A percentile compares a stretch with the other conserved stretches of the same genome.
Conservation (phyloP, 768 basidiomycete genomes). For the Rhodotorula graminis region DNA sequence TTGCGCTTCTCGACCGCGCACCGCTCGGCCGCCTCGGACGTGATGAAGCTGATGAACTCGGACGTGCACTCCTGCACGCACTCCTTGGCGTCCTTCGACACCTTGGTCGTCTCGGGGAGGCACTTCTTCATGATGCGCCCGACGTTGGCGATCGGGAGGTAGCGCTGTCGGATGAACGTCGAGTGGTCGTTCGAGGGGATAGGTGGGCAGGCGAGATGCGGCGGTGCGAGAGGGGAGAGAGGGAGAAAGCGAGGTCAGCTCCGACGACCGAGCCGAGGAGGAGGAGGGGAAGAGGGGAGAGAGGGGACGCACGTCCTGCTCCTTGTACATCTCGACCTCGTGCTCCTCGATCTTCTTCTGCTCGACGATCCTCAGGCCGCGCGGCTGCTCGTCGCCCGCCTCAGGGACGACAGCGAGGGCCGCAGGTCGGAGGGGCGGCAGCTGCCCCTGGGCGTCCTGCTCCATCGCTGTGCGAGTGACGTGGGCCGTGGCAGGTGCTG, state of each 20-base stretch:
- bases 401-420: not conserved
- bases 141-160: slow-evolving; percentile 79
- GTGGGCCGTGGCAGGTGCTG: too few relatives aligned
- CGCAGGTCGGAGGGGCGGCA: slow-evolving; percentile 5
- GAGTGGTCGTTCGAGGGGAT: not conserved
- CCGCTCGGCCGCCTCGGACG: slow-evolving; percentile 91
- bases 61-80: slow-evolving; percentile 97
- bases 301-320: slow-evolving; percentile 32
- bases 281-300: not conserved
- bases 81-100: slow-evolving; percentile 96
- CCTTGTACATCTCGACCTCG: slow-evolving; percentile 37
- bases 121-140: slow-evolving; percentile 92
- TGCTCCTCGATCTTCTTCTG: slow-evolving; percentile 24
- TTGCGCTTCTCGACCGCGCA: slow-evolving; percentile 92
- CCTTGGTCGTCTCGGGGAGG: slow-evolving; percentile 84
- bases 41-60: slow-evolving; percentile 97
- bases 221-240: not conserved
- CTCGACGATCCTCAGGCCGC: not conserved
- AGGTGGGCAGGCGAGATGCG: too few relatives aligned
- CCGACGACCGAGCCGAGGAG: too few relatives aligned
- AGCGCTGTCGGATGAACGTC: slow-evolving; percentile 18
- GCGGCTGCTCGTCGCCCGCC: not conserved
- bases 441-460: not conserved
- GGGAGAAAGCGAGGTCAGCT: not conserved
- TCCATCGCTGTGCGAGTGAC: not conserved